A percentile compares a stretch with the other conserved stretches of the same genome.
These are phyloP conservation scores for Nothophoma quercina DNA, from an alignment of 2,329 filamentous ascomycete genomes.

Conservation along the genomic window DNA sequence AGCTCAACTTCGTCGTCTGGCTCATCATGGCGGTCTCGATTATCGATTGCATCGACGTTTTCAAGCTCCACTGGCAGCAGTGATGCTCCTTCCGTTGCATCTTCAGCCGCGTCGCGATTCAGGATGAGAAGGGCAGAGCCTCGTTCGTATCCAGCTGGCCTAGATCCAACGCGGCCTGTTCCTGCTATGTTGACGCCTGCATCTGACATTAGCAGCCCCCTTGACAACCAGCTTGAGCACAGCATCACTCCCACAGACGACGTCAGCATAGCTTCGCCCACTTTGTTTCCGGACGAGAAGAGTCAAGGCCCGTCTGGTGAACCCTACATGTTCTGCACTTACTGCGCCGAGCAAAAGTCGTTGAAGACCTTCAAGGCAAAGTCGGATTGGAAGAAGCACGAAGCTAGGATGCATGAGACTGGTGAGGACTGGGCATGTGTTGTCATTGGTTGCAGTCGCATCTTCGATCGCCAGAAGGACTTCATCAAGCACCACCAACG, in stretches of 20 bases:
- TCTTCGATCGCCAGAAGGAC: conserved; percentile 48
- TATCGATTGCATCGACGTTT: conserved; percentile 45
- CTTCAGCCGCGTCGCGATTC: conserved; percentile 42
- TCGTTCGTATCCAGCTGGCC: conserved; percentile 44
- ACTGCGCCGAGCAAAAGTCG: conserved; percentile 46
- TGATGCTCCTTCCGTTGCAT: conserved; percentile 40
- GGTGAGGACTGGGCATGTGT: conserved; percentile 49
- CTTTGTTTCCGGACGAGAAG: conserved; percentile 30
- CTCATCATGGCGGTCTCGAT: conserved; percentile 44
- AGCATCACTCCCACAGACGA: conserved; percentile 44
- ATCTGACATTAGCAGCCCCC: conserved; percentile 43
- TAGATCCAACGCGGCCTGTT: conserved; percentile 44
- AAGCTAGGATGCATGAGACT: conserved; percentile 51
- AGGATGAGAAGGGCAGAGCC: conserved; percentile 41
- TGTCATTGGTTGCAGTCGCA: conserved; percentile 43
- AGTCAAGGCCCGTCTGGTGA: conserved; percentile 37
- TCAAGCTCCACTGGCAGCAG: conserved; percentile 41
- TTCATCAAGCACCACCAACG: conserved; percentile 49
- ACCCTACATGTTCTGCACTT: conserved; percentile 50
- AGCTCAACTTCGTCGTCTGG: conserved; percentile 39
- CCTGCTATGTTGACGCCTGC: conserved; percentile 39
- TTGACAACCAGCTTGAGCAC: conserved; percentile 40
- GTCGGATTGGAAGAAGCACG: conserved; percentile 51
- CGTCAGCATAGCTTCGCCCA: conserved; percentile 39
- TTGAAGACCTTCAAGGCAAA: conserved; percentile 50